Evolutionary conservation across 768 basidiomycete species (phyloP), one percentile per base, ranked within the genome.

Genomic region (Chalciporus chontae): DNA sequence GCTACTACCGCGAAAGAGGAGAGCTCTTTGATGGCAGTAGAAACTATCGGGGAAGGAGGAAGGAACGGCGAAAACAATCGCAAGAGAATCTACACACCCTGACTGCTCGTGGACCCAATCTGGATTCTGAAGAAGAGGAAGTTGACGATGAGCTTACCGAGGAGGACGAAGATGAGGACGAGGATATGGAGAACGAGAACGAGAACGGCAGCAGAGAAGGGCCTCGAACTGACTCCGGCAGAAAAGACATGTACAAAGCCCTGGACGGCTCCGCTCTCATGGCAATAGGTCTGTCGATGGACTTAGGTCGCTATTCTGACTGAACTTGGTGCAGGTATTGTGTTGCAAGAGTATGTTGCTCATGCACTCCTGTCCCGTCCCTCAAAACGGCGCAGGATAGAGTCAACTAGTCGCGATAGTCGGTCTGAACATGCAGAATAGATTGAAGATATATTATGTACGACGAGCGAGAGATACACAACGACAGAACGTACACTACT

Each of bases 231-330:
- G 57, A 57, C 17, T 8, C 45, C 18, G 48, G 49, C 47, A 29
- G 15, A 13, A 58, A 73, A 53, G 84, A 87, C 55, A 90, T 90
- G 88, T 90, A 89, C 63, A 85, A 77, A 58, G 73, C 78, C 3
- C 72, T 88, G 53, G 84, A 88, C 56, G 88, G 88, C 4, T 82
- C 84, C 9, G 84, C 85, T 4, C 73, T 90, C 39, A 72, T 90
- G 66, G 85, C 80, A 3, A 73, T 90, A 53, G 85, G 88, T 87
- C 29, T 19, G 75, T 68, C 18, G 17, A 41, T 21, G 21, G 17
- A 23, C 5, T 26, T 46, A 14, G 15, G 17, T 40, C 45, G 10
- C 7, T 36, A 23, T 7, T 27, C 19, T 44, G 14, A 14, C 50
- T 58, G 15, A 52, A 31, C 31, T 2, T n/a, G 8, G 36, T 43